A percentile compares a stretch with the other conserved stretches of the same genome.
These are phyloP conservation scores for Chimonanthus salicifolius DNA, from an alignment of 164 flowering plant genomes.

Conservation along the genomic window DNA sequence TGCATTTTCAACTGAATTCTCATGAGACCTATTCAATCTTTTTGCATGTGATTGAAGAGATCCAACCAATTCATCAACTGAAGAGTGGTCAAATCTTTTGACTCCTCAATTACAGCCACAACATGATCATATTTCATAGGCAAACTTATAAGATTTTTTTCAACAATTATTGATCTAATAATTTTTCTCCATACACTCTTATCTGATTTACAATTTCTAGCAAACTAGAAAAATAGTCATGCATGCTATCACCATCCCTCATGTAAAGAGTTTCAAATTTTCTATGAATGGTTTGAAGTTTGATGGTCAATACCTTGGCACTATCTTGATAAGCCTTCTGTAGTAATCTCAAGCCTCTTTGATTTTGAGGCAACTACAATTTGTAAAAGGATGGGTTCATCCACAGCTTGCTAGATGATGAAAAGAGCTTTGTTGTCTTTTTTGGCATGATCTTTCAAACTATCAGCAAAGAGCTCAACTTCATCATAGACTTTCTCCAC, in stretches of 20 bases:
- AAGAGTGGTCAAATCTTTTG: neutral
- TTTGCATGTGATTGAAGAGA: neutral
- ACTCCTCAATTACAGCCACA: constrained; percentile 3
- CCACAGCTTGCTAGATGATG: too few relatives aligned
- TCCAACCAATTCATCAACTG: neutral
- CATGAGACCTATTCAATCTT: neutral
- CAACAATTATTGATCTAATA: neutral
- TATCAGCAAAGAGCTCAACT: neutral
- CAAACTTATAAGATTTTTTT: neutral
- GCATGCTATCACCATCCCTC: neutral
- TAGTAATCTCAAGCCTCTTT: too few relatives aligned
- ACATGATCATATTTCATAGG: neutral
- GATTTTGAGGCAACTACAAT: too few relatives aligned
- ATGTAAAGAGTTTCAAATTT: neutral
- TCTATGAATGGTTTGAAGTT: neutral
- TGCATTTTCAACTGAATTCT: neutral
- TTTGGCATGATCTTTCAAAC: too few relatives aligned
- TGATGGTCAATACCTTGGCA: neutral
- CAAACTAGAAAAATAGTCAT: neutral
- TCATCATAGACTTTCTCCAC: neutral
- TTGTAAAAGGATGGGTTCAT: too few relatives aligned
- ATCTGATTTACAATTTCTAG: neutral
- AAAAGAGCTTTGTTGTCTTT: too few relatives aligned
- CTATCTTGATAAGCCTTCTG: neutral
- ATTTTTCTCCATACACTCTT: neutral